Percentiles rank a stretch among this genome's conserved stretches.
These are phyloP conservation scores for Geotrichum bryndzae DNA, from an alignment of 1,139 yeast species.

Conservation along the genomic window DNA sequence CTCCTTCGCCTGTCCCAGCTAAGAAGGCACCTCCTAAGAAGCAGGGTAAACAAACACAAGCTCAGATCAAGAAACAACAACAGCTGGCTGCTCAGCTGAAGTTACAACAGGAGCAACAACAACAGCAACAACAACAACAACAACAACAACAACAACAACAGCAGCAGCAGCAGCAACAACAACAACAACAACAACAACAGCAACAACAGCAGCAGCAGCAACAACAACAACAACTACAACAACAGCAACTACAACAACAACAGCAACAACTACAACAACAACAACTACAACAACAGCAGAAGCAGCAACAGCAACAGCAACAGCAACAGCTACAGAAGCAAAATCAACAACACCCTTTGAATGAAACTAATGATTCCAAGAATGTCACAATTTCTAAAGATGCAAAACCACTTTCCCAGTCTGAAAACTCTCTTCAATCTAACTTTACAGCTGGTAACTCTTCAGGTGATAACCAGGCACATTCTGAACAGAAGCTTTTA, in stretches of 20 bases:
- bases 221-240: constrained; percentile 8
- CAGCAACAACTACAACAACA: constrained; percentile 9
- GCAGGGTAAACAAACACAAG: constrained; percentile 5
- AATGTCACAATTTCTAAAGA: background rate
- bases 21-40: background rate
- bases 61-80: constrained; percentile 1
- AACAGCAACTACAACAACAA: constrained; percentile 9
- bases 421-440: background rate
- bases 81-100: constrained; percentile 11
- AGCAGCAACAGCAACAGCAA: background rate
- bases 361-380: background rate
- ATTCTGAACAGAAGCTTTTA: background rate
- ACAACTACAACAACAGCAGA: constrained; percentile 1
- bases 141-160: background rate
- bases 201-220: background rate
- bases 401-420: background rate
- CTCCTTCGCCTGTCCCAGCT: background rate
- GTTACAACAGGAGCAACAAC: constrained; percentile 8
- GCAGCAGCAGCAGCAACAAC: constrained; percentile 15
- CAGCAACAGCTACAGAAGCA: background rate
- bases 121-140: constrained; percentile 10
- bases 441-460: background rate
- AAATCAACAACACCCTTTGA: background rate
- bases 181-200: constrained; percentile 5
- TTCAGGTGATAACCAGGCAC: background rate